Conservation (phyloP, 805 yeast genomes). For the Schizosaccharomyces osmophilus region DNA sequence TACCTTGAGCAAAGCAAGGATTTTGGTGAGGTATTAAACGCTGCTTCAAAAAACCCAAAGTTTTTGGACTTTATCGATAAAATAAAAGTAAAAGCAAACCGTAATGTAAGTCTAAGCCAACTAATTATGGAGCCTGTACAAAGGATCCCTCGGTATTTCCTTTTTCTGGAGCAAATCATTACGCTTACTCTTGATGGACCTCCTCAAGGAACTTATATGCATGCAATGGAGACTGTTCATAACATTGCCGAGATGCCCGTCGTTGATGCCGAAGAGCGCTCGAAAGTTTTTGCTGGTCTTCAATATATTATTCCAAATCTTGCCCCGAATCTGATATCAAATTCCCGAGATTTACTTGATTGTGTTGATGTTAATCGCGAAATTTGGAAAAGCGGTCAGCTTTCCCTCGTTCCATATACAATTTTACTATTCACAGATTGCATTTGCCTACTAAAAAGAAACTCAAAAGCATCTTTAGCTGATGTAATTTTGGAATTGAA, state of each 20-base stretch:
- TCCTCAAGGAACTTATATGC: not conserved
- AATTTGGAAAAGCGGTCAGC: not conserved
- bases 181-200: not conserved
- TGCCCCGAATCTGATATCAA: not conserved
- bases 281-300: not conserved
- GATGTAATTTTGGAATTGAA: not conserved
- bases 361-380: not conserved
- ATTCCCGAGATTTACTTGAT: not conserved
- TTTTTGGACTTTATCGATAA: not conserved
- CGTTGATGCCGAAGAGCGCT: conserved; percentile 1
- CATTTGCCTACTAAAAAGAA: not conserved
- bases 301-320: not conserved
- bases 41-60: not conserved
- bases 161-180: not conserved
- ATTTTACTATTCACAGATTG: not conserved
- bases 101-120: not conserved
- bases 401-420: not conserved
- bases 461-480: not conserved
- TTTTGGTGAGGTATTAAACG: not conserved
- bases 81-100: not conserved
- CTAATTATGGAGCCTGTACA: conserved; percentile 2
- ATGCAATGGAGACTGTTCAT: not conserved
- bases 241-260: conserved; percentile 1
- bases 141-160: not conserved
- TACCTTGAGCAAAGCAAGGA: conserved; percentile 1